These are phyloP conservation scores for Novymonas esmeraldas DNA, from an alignment of 208 protist species.

Conservation along the genomic window DNA sequence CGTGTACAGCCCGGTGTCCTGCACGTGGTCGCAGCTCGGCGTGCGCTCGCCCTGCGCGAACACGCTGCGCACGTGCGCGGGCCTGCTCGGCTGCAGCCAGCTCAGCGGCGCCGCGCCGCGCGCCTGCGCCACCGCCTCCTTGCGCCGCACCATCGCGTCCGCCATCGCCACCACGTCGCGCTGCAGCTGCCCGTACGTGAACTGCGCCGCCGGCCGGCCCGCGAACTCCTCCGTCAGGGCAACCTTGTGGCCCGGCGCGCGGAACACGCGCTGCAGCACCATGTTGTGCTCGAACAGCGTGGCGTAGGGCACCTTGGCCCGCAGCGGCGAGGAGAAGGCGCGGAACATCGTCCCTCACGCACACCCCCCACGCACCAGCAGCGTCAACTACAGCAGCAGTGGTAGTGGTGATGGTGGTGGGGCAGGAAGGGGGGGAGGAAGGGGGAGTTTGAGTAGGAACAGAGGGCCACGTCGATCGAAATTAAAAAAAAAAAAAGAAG, in stretches of 20 bases:
- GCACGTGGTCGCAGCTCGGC: conserved; percentile 68
- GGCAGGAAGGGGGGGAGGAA: no score
- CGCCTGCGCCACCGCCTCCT: conserved; percentile 45
- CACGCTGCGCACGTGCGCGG: conserved; percentile 59
- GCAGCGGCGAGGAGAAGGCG: conserved; percentile 7
- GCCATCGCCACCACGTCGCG: conserved; percentile 76
- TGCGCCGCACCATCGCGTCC: conserved; percentile 54
- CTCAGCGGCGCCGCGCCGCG: conserved; percentile 42
- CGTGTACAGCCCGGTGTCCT: conserved; percentile 73
- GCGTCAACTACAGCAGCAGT: no score
- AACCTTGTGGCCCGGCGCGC: conserved; percentile 51
- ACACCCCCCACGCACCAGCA: no score
- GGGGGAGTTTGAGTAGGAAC: no score
- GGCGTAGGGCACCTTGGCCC: conserved; percentile 69
- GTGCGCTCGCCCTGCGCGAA: conserved; percentile 61
- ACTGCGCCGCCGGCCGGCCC: conserved; percentile 36
- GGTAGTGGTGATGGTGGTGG: no score
- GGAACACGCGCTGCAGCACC: conserved; percentile 74
- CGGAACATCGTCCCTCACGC: no score
- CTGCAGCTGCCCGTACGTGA: conserved; percentile 83
- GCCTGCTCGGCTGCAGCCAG: conserved; percentile 69
- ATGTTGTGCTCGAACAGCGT: conserved; percentile 77
- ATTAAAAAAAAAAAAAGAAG: no score
- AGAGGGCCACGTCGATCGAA: no score
- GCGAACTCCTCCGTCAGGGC: conserved; percentile 77